Conservation (phyloP, 169 alveolate species). For the Plasmodium berghei region DNA sequence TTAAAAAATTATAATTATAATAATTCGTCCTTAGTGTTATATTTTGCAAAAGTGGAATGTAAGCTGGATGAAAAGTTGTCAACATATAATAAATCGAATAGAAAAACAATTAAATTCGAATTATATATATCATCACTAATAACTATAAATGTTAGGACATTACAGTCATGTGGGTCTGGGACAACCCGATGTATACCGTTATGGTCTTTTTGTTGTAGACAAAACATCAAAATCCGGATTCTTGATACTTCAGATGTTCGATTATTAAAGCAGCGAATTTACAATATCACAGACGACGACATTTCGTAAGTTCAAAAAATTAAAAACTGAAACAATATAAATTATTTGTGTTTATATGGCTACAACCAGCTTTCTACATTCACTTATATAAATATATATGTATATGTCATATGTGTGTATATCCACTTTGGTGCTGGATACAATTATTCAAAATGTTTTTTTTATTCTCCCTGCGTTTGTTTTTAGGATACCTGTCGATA, state of each 20-base stretch:
- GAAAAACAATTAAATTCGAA: slow-evolving; percentile 50
- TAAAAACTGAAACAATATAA: background rate
- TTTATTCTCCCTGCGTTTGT: background rate
- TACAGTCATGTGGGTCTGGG: slow-evolving; percentile 74
- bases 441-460: background rate
- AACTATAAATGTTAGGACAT: slow-evolving; percentile 53
- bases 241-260: slow-evolving; percentile 65
- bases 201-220: slow-evolving; percentile 68
- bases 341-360: background rate
- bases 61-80: slow-evolving; percentile 43
- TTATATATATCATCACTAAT: slow-evolving; percentile 42
- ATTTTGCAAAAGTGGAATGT: slow-evolving; percentile 72
- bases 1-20: slow-evolving; percentile 45
- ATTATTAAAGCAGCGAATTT: slow-evolving; percentile 38
- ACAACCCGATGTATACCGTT: slow-evolving; percentile 62
- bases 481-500: slow-evolving; percentile 56
- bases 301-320: slow-evolving; percentile 31
- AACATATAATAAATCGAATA: slow-evolving; percentile 56
- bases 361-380: background rate
- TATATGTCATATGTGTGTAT: background rate
- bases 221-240: slow-evolving; percentile 43
- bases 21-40: slow-evolving; percentile 32
- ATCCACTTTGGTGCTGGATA: no score
- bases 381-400: background rate
- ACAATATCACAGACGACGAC: slow-evolving; percentile 38